Evolutionary conservation across 2,329 filamentous ascomycete genomes (phyloP), one percentile per base, ranked within the genome.

Genomic region (Botrytis medusae): DNA sequence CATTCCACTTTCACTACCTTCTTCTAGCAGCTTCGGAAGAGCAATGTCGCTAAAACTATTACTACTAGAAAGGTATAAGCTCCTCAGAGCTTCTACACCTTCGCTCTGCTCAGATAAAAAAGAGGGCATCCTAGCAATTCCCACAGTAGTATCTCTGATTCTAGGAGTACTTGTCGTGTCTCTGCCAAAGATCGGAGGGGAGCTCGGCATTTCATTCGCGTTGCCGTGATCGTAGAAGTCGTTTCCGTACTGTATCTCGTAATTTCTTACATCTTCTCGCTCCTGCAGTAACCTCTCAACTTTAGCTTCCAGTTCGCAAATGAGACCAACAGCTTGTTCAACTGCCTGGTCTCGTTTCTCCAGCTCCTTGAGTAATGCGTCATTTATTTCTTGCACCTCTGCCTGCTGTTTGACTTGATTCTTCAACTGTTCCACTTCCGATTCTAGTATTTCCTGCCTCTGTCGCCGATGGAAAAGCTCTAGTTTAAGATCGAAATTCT

Each of bases 401-500:
- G 80, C 78, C 74, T 84, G 82, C 73, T 84, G 82, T 25, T 80
- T 78, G 57, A 84, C 71, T 60, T 77, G 76, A 67, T 81, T 82
- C 74, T 87, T 86, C 71, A 89, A 85, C 12, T 82, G 80, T 75
- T 89, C 87, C 29, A 92, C 77, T 59, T 85, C 84, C 48, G 86
- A 84, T 78, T 93, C 90, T 48, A 93, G 78, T 34, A 83, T 83
- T 14, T 85, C 85, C 78, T 92, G 90, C 71, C 87, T 86, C 81
- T 93, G 88, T 42, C 91, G 86, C 10, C 90, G 86, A 79, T 93
- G 91, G 77, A 87, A 92, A 1, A 94, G 82, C 79, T 93, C 91
- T 46, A 93, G 84, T 81, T 94, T 93, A 60, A 94, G 85, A 76
- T 93, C 91, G 77, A 93, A 94, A 78, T 93, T 94, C 82, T 93